Percentiles rank a stretch among this genome's conserved stretches.
Evolutionary conservation across 2,329 filamentous ascomycete species (phyloP).

Genomic region (Clarireedia hainanense): DNA sequence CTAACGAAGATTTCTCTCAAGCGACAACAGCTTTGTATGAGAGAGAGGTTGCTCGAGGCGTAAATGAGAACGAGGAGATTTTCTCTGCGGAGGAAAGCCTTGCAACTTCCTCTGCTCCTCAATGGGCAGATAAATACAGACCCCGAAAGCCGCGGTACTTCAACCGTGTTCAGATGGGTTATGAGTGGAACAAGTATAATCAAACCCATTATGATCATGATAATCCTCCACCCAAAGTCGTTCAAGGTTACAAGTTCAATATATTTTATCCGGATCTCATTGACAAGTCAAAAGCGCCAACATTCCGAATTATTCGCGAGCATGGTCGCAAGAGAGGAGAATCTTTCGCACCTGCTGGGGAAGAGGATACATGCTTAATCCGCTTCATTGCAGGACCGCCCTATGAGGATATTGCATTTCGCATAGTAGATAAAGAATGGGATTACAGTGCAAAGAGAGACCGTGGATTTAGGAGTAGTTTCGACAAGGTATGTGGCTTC

Average conservation of each 20-base stretch:
- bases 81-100: constrained; percentile 86
- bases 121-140: constrained; percentile 78
- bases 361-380: constrained; percentile 95
- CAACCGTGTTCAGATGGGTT: constrained; percentile 97
- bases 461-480: constrained; percentile 89
- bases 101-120: constrained; percentile 52
- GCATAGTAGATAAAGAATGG: constrained; percentile 98
- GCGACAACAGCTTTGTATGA: constrained; percentile 86
- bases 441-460: constrained; percentile 96
- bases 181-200: constrained; percentile 99
- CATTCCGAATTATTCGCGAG: constrained; percentile 91
- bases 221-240: constrained; percentile 94
- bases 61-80: constrained; percentile 91
- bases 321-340: constrained; percentile 83
- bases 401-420: constrained; percentile 94
- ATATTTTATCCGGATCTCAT: constrained; percentile 98
- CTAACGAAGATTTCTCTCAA: constrained; percentile 75
- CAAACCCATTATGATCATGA: constrained; percentile 99
- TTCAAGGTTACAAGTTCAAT: constrained; percentile 99
- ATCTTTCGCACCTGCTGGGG: constrained; percentile 85
- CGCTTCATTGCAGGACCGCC: constrained; percentile 91
- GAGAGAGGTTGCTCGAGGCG: constrained; percentile 81
- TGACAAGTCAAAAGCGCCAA: constrained; percentile 89
- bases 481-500: constrained; percentile 72
- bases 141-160: constrained; percentile 94